Evolutionary conservation across 2,329 filamentous ascomycete species (phyloP), one percentile per base, ranked within the genome.

Genomic region (Pyrenochaeta sp.): DNA sequence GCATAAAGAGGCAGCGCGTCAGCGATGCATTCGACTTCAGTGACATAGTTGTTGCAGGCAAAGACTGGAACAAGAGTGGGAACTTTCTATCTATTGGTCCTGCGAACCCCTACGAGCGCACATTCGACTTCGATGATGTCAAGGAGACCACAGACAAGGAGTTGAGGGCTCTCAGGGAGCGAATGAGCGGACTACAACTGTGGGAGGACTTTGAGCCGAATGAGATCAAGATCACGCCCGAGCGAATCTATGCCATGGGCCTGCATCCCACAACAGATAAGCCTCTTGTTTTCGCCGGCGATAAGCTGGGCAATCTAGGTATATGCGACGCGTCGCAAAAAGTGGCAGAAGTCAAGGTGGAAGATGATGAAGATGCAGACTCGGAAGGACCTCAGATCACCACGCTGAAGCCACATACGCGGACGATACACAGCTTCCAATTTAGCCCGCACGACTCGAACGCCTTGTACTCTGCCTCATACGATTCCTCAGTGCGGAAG

Each of bases 211-310:
- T 91, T 83, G 85, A 87, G 17, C 92, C 93, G 0, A 93, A 54
- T 31, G 91, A 91, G 29, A 64, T 64, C 39, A 63, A 63, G 41
- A 57, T 62, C 27, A 65, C 61, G 3, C 56, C 56, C 27, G 58
- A 68, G 54, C 62, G 66, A 41, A 67, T 68, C 39, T 99, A 98
- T 69, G 84, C 90, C 0, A 86, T 98, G 66, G 87, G 89, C 0
- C 94, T 99, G 64, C 95, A 99, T 67, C 95, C 95, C 0, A 93
- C 88, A 0, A 82, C 87, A 52, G 87, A 93, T 2, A 98, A 98
- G 67, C 87, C 93, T 0, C 81, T 99, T 2, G 84, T 98, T 1
- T 96, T 99, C 71, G 94, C 94, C 0, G 94, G 94, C 10, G 95
- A 99, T 68, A 99, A 99, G 73, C 84, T 96, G 61, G 94, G 95